These are phyloP conservation scores for Fusarium torreyae DNA, from an alignment of 2,329 filamentous ascomycete genomes.

Conservation along the genomic window DNA sequence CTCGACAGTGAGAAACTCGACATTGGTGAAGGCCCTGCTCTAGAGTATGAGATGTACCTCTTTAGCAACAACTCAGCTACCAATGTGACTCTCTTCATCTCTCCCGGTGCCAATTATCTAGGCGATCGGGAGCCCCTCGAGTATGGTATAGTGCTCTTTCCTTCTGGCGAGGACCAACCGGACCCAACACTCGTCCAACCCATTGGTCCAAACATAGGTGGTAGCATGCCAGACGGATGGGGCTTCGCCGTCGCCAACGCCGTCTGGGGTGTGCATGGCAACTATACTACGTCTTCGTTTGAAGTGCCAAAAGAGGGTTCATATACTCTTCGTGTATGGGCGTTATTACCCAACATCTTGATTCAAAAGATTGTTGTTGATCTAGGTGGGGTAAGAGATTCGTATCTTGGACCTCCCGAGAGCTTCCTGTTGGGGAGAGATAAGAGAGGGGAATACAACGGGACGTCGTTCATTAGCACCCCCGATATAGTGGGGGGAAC, in stretches of 20 bases:
- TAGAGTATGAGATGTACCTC: constrained; percentile 74
- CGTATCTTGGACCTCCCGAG: constrained; percentile 71
- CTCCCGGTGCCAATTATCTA: constrained; percentile 68
- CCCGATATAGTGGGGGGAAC: constrained; percentile 15
- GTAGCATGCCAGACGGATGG: constrained; percentile 39
- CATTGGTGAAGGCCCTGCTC: constrained; percentile 64
- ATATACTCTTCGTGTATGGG: constrained; percentile 67
- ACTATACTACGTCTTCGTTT: constrained; percentile 63
- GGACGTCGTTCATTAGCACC: constrained; percentile 26
- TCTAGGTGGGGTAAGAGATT: constrained; percentile 67
- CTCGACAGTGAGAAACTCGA: constrained; percentile 65
- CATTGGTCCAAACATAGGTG: constrained; percentile 31
- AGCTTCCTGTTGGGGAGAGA: constrained; percentile 58
- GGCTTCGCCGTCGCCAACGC: constrained; percentile 58
- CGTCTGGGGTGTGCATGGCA: constrained; percentile 62
- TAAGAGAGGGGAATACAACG: constrained; percentile 26
- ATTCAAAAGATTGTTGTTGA: constrained; percentile 71
- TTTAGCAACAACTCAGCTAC: constrained; percentile 66
- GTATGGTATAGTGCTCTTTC: constrained; percentile 65
- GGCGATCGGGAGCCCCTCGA: constrained; percentile 65
- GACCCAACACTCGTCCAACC: constrained; percentile 25
- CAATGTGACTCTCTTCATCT: constrained; percentile 65
- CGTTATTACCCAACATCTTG: constrained; percentile 66
- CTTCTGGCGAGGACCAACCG: constrained; percentile 48
- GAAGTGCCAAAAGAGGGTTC: constrained; percentile 58